Evolutionary conservation across 78 protist genomes (phyloP).

Genomic region (Guillardia theta): DNA sequence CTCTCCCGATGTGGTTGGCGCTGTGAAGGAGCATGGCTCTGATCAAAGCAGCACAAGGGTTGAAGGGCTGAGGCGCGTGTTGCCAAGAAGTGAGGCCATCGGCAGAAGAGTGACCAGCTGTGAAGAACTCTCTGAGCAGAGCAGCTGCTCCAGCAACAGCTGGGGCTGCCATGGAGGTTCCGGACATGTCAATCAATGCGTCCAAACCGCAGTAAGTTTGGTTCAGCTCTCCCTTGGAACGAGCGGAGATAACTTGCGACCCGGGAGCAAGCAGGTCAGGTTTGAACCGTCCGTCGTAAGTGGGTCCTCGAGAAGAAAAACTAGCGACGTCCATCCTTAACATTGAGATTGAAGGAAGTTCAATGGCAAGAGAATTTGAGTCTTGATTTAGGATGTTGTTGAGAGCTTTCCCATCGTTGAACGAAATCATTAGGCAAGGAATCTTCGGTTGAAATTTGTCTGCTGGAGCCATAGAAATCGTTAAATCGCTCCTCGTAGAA

Average conservation of each 20-base stretch:
- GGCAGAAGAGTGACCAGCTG: too few species aligned
- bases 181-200: constrained; percentile 29
- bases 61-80: not conserved
- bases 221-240: constrained; percentile 23
- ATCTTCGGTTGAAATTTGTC: too few species aligned
- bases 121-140: constrained; percentile 61
- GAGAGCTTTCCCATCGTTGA: not conserved
- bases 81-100: too few species aligned
- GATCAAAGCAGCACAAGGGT: constrained; percentile 61
- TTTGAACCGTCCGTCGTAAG: constrained; percentile 70
- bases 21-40: constrained; percentile 64
- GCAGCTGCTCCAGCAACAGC: constrained; percentile 61
- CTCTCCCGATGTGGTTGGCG: constrained; percentile 47
- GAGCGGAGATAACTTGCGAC: constrained; percentile 35
- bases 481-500: too few species aligned
- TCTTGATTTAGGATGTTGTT: too few species aligned
- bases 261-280: constrained; percentile 79
- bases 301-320: constrained; percentile 70
- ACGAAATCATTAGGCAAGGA: not conserved
- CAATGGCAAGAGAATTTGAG: too few species aligned
- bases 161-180: constrained; percentile 82
- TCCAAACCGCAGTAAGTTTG: not conserved
- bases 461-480: too few species aligned
- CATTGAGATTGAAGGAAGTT: too few species aligned
- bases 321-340: constrained; percentile 33